phyloP scores from a whole-genome alignment of 208 protist species.

The Leishmania arabica region DNA sequence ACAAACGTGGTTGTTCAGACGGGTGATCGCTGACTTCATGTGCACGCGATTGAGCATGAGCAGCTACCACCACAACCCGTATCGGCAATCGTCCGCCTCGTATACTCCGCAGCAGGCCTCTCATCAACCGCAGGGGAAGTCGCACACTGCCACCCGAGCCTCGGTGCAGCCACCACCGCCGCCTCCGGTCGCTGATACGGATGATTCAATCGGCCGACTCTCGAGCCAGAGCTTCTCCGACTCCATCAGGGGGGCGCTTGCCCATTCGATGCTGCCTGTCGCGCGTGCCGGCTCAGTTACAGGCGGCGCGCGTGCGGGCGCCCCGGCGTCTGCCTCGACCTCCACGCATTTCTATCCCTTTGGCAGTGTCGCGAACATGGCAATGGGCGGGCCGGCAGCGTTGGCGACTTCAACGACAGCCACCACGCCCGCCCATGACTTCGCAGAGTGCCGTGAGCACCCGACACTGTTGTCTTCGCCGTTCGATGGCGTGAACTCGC shows the following conservation, averaged over 20 bases:
- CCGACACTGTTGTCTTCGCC: not conserved
- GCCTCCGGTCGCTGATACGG: not conserved
- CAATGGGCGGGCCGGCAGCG: not conserved
- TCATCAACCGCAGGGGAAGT: not conserved
- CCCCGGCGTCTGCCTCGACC: not conserved
- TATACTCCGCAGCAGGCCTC: conserved; percentile 6
- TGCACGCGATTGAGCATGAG: conserved; percentile 12
- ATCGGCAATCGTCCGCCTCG: conserved; percentile 25
- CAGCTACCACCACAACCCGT: conserved; percentile 37
- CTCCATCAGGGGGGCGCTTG: not conserved
- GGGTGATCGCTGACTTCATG: not conserved
- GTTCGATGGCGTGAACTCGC: not conserved
- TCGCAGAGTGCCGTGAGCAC: not conserved
- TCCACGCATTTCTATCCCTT: too few species aligned
- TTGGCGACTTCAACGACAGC: not conserved
- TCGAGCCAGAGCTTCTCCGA: not conserved
- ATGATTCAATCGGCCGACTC: not conserved
- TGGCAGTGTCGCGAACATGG: not conserved
- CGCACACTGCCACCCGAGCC: not conserved
- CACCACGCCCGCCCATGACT: not conserved
- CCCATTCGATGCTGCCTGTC: not conserved
- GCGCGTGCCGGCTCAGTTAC: not conserved
- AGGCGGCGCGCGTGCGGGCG: not conserved
- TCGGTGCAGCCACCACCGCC: not conserved
- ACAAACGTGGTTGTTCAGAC: not conserved